Conservation (phyloP, 306 rosid species). For the Erythrophleum fordii region DNA sequence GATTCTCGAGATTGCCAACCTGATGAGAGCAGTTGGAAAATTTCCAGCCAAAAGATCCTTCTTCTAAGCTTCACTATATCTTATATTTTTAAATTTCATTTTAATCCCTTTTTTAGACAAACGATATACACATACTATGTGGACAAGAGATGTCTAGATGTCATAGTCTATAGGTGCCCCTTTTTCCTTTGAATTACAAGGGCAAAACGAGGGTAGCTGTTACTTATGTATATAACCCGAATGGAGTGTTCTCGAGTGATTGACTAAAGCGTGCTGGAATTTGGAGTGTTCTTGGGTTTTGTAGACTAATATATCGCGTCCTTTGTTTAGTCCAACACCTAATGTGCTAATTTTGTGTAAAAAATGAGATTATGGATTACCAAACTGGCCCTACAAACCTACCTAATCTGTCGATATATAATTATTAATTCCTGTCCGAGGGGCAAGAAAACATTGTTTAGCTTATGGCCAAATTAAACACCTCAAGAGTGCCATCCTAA, state of each 20-base stretch:
- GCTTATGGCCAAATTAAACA: not conserved
- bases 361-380: constrained; percentile 16
- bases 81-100: not conserved
- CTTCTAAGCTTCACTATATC: constrained; percentile 45
- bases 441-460: not conserved
- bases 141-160: constrained; percentile 36
- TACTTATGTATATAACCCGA: constrained; percentile 13
- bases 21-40: constrained; percentile 95
- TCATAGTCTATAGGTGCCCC: constrained; percentile 42
- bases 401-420: constrained; percentile 1
- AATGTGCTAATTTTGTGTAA: constrained; percentile 1
- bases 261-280: constrained; percentile 45
- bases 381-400: constrained; percentile 30
- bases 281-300: constrained; percentile 39
- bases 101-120: not conserved
- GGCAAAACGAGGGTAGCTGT: constrained; percentile 36
- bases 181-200: constrained; percentile 45
- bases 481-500: not conserved
- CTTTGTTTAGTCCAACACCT: constrained; percentile 29
- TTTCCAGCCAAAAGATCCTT: constrained; percentile 86
- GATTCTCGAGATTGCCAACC: constrained; percentile 71
- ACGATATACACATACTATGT: not conserved
- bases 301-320: constrained; percentile 42
- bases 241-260: constrained; percentile 49
- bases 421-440: not conserved